These are phyloP conservation scores for Trichoderma hamatum DNA, from an alignment of 2,329 filamentous ascomycete species.

Conservation along the genomic window DNA sequence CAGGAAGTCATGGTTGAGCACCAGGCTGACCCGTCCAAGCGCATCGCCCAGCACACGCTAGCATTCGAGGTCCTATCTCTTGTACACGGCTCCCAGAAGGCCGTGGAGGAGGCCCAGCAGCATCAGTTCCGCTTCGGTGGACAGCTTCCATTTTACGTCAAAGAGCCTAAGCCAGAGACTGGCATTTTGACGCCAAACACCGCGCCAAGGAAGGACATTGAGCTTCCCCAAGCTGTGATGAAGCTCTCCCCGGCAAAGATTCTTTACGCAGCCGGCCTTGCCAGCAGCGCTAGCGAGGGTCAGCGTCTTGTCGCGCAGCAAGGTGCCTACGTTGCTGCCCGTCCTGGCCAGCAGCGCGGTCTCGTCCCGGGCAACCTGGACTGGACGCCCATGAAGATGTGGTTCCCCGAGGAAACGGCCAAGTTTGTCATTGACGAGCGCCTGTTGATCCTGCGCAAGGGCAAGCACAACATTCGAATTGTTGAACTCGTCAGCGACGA, in stretches of 20 bases:
- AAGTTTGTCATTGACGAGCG: constrained; percentile 64
- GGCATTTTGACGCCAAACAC: constrained; percentile 50
- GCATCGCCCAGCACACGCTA: constrained; percentile 79
- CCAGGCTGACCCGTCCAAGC: constrained; percentile 65
- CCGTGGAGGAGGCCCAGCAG: constrained; percentile 61
- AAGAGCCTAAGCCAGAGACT: constrained; percentile 36
- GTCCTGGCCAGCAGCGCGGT: constrained; percentile 48
- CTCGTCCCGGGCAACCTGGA: constrained; percentile 56
- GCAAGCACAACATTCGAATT: constrained; percentile 65
- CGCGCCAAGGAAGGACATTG: constrained; percentile 56
- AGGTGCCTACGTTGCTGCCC: constrained; percentile 64
- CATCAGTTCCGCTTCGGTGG: constrained; percentile 55
- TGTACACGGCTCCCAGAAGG: constrained; percentile 70
- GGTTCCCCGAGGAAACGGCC: constrained; percentile 59
- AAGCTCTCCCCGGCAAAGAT: constrained; percentile 60
- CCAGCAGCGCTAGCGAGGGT: constrained; percentile 58
- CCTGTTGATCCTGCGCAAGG: constrained; percentile 63
- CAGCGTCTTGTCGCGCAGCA: constrained; percentile 58
- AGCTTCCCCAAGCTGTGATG: constrained; percentile 62
- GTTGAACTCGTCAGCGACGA: constrained; percentile 62
- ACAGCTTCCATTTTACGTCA: constrained; percentile 37
- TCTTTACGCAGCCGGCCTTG: constrained; percentile 63
- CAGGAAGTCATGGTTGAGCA: constrained; percentile 69
- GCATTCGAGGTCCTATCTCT: constrained; percentile 81
- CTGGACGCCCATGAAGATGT: constrained; percentile 64